These are phyloP conservation scores for Mitragyna speciosa DNA, from an alignment of 257 asterid genomes.

Conservation along the genomic window DNA sequence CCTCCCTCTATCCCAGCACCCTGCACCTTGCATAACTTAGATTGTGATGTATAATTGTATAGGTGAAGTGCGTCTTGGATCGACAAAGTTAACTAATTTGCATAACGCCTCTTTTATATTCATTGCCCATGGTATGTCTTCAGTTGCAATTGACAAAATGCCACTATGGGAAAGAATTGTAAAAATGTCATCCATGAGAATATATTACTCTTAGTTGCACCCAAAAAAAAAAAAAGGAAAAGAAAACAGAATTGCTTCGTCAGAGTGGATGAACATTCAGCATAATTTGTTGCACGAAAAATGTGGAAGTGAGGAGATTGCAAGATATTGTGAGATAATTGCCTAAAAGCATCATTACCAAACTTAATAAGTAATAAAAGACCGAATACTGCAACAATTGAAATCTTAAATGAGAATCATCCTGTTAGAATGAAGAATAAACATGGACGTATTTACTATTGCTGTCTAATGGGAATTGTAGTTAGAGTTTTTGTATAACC, in stretches of 20 bases:
- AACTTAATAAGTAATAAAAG: background rate
- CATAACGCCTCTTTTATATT: no score
- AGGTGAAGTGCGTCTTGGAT: background rate
- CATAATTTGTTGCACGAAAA: background rate
- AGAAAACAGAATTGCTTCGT: background rate
- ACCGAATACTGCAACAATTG: background rate
- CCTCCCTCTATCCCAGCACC: background rate
- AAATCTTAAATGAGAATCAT: no score
- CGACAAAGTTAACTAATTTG: background rate
- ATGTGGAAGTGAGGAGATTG: background rate
- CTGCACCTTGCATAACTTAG: background rate
- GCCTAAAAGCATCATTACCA: background rate
- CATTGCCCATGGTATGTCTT: background rate
- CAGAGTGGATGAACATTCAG: background rate
- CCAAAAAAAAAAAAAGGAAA: no score
- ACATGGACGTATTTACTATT: no score
- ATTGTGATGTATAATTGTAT: background rate
- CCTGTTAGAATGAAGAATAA: no score
- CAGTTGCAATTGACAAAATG: background rate
- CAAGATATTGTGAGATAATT: background rate
- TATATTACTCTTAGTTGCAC: background rate
- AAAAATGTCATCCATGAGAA: no score
- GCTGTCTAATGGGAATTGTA: no score
- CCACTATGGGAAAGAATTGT: background rate
- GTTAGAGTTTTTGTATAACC: no score